Conservation (phyloP, 768 basidiomycete species). For the Clitopilus hobsonii region DNA sequence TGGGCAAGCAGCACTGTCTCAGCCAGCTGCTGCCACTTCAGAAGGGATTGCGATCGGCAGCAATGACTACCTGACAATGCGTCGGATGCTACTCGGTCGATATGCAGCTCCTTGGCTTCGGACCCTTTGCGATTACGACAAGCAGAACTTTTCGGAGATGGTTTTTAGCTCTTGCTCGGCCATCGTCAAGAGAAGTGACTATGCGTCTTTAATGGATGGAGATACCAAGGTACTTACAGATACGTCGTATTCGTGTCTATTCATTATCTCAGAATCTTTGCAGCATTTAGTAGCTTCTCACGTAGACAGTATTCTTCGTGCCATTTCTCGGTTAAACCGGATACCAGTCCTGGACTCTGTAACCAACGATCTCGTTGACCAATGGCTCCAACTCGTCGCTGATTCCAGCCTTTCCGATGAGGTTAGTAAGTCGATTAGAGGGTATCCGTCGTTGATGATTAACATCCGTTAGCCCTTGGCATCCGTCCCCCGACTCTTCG, state of each 20-base stretch:
- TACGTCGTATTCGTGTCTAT: slow-evolving; percentile 21
- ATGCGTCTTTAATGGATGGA: not conserved
- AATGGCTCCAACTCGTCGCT: not conserved
- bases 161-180: slow-evolving; percentile 53
- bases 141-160: slow-evolving; percentile 43
- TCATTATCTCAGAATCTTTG: slow-evolving; percentile 11
- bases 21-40: not conserved
- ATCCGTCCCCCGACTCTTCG: slow-evolving; percentile 54
- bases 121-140: slow-evolving; percentile 61
- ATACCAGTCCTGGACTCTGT: not conserved
- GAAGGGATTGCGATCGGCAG: not conserved
- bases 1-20: not conserved
- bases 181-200: slow-evolving; percentile 23
- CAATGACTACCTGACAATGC: slow-evolving; percentile 49
- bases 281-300: not conserved
- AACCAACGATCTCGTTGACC: not conserved
- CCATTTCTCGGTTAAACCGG: not conserved
- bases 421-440: slow-evolving; percentile 25
- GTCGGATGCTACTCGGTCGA: slow-evolving; percentile 46
- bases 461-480: slow-evolving; percentile 36
- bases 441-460: not conserved
- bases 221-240: not conserved
- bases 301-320: not conserved
- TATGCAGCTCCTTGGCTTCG: slow-evolving; percentile 68
- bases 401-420: slow-evolving; percentile 21